phyloP scores from a whole-genome alignment of 176 grass and related monocot species.

The Juncus effusus region DNA sequence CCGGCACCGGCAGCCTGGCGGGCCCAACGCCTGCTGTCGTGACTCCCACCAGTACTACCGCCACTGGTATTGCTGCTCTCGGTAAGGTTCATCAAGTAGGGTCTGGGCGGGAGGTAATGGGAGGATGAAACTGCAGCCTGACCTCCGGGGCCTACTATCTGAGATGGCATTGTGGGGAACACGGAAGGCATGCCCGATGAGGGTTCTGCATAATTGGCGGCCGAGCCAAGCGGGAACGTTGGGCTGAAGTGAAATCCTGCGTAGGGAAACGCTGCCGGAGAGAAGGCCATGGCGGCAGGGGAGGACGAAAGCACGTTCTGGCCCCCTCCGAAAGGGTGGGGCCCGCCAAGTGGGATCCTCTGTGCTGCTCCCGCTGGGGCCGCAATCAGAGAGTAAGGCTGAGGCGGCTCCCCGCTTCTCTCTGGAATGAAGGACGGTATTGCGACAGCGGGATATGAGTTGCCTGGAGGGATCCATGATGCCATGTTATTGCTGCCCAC shows the following conservation, averaged over 20 bases:
- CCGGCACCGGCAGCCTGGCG: conserved; percentile 34
- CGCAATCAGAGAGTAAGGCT: conserved; percentile 48
- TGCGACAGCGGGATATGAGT: conserved; percentile 45
- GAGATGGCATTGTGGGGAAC: conserved; percentile 40
- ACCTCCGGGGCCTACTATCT: conserved; percentile 44
- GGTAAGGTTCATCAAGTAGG: conserved; percentile 63
- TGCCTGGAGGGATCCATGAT: conserved; percentile 48
- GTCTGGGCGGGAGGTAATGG: conserved; percentile 42
- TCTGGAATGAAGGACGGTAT: conserved; percentile 57
- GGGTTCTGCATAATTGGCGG: conserved; percentile 39
- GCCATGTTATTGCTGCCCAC: conserved; percentile 53
- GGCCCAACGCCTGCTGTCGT: conserved; percentile 55
- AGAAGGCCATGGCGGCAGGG: conserved; percentile 43
- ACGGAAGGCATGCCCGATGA: conserved; percentile 31
- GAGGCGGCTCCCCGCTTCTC: conserved; percentile 50
- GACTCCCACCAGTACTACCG: conserved; percentile 25
- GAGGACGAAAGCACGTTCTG: conserved; percentile 55
- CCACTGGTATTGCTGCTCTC: conserved; percentile 56
- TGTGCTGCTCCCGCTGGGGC: conserved; percentile 29
- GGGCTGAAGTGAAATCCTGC: conserved; percentile 53
- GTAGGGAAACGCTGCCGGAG: conserved; percentile 56
- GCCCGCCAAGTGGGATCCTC: conserved; percentile 39
- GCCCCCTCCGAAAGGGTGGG: conserved; percentile 39
- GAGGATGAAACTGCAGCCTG: conserved; percentile 29
- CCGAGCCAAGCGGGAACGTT: conserved; percentile 46